Evolutionary conservation across 129 eudicot genomes (phyloP).

Genomic region (Centrapalus pauciflorus): DNA sequence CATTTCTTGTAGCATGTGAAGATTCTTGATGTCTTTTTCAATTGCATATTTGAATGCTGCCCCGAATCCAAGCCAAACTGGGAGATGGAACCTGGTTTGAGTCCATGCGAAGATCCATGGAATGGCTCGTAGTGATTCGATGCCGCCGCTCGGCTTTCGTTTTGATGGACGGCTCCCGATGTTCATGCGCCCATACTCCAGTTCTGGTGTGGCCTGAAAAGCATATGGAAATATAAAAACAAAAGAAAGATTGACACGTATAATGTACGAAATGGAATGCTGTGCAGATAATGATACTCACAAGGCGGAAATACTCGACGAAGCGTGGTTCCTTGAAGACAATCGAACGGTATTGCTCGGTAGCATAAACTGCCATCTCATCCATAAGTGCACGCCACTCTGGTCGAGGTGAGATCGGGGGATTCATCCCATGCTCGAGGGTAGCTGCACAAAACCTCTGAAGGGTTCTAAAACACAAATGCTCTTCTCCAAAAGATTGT

Average conservation of each 20-base stretch:
- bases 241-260: neutral
- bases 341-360: conserved; percentile 82
- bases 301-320: conserved; percentile 98
- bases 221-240: neutral
- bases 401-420: conserved; percentile 84
- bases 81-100: conserved; percentile 96
- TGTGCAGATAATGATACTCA: conserved; percentile 28
- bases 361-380: conserved; percentile 77
- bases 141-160: conserved; percentile 94
- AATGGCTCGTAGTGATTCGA: conserved; percentile 93
- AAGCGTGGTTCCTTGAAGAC: conserved; percentile 94
- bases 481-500: conserved; percentile 95
- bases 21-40: conserved; percentile 56
- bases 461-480: conserved; percentile 88
- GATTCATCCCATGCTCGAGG: conserved; percentile 95
- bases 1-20: conserved; percentile 83
- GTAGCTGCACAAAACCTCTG: conserved; percentile 96
- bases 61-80: conserved; percentile 99
- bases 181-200: conserved; percentile 96
- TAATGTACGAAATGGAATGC: neutral
- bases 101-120: conserved; percentile 99
- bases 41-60: conserved; percentile 79
- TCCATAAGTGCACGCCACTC: conserved; percentile 97
- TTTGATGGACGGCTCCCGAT: conserved; percentile 98
- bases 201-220: conserved; percentile 94